A percentile compares a stretch with the other conserved stretches of the same genome.
phyloP scores from a whole-genome alignment of 768 basidiomycete genomes.

The Rhodosporidiobolus odoratus region DNA sequence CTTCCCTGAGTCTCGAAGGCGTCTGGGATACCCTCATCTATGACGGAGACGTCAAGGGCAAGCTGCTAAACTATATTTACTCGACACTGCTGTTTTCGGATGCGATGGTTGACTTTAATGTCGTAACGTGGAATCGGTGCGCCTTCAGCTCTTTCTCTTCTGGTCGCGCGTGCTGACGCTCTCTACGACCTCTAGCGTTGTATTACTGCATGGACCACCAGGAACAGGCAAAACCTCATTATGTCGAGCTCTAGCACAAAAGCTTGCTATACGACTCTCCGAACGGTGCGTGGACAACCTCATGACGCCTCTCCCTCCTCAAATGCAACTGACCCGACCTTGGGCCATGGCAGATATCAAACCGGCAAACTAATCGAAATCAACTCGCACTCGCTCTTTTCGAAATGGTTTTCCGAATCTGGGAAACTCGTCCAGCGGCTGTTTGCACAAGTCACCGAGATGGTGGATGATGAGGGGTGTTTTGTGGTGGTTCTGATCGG shows the following conservation, averaged over 20 bases:
- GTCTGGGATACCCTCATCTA: constrained; percentile 86
- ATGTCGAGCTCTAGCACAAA: constrained; percentile 90
- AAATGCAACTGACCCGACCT: neutral
- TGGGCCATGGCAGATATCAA: constrained; percentile 58
- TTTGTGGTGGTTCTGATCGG: constrained; percentile 95
- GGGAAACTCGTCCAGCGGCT: constrained; percentile 94
- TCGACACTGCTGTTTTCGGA: constrained; percentile 90
- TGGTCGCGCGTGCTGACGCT: too few species aligned
- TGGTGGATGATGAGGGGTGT: constrained; percentile 82
- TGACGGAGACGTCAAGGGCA: constrained; percentile 69
- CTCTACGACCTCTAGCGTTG: constrained; percentile 52
- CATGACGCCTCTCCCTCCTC: neutral
- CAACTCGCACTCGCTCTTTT: constrained; percentile 96
- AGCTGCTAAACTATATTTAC: constrained; percentile 82
- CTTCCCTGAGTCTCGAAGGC: constrained; percentile 75
- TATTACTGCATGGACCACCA: constrained; percentile 90
- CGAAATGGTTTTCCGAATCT: constrained; percentile 98
- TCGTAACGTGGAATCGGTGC: constrained; percentile 87
- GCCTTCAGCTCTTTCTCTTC: constrained; percentile 7
- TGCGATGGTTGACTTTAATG: constrained; percentile 56
- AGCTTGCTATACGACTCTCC: constrained; percentile 81
- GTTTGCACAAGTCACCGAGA: constrained; percentile 78
- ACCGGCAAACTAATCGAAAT: constrained; percentile 88
- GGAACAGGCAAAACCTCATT: constrained; percentile 93
- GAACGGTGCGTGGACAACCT: constrained; percentile 56